Evolutionary conservation across 768 basidiomycete species (phyloP).

Genomic region (Crassisporium funariophilum): DNA sequence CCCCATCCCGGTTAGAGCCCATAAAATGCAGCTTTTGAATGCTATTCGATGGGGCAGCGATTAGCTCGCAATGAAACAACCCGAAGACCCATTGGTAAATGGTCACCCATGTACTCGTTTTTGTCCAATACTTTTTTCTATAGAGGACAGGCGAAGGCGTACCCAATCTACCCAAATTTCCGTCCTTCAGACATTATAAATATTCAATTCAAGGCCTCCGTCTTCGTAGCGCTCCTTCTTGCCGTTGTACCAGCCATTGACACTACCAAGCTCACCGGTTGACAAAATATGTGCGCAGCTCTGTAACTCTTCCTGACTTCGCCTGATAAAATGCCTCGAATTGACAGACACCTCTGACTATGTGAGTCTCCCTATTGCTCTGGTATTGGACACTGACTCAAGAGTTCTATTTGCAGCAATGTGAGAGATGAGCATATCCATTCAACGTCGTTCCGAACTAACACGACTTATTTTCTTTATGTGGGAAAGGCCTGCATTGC

Average conservation of each 20-base stretch:
- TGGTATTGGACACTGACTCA: not conserved
- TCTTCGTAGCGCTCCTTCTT: constrained; percentile 3
- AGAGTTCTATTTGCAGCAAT: constrained; percentile 10
- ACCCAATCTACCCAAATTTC: not conserved
- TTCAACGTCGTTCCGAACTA: not conserved
- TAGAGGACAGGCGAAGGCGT: not conserved
- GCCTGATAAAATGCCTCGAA: not conserved
- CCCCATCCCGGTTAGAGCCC: too few relatives aligned
- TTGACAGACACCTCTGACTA: constrained; percentile 8
- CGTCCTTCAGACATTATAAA: too few relatives aligned
- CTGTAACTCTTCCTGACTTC: not conserved
- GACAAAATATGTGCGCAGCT: constrained; percentile 5
- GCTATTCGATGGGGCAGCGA: too few relatives aligned
- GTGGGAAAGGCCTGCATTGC: constrained; percentile 12
- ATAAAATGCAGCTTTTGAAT: too few relatives aligned
- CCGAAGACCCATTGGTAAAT: too few relatives aligned
- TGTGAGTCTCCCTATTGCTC: constrained; percentile 8
- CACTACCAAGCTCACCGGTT: constrained; percentile 6
- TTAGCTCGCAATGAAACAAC: too few relatives aligned
- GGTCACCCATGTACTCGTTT: too few relatives aligned
- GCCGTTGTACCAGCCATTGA: constrained; percentile 4
- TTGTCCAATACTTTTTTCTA: too few relatives aligned
- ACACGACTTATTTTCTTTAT: constrained; percentile 8
- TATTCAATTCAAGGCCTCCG: constrained; percentile 17
- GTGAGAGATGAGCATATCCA: constrained; percentile 1